Percentiles rank a stretch among this genome's conserved stretches.
These are phyloP conservation scores for Sphagnurus paluster DNA, from an alignment of 1,284 basidiomycete species.

Conservation along the genomic window DNA sequence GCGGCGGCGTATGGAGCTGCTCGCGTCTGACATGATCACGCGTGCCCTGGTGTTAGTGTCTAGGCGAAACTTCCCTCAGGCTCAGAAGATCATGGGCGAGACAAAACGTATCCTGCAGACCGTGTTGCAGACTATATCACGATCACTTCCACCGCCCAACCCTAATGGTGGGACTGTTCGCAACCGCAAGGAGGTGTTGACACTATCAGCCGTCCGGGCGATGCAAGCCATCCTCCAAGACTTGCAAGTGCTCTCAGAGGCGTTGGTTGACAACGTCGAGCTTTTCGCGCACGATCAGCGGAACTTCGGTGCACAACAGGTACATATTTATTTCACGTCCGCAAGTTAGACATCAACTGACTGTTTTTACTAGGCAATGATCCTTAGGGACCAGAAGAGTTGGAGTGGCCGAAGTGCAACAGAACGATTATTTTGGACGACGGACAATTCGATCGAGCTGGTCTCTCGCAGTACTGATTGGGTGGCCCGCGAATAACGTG, in stretches of 20 bases:
- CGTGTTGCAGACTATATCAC: conserved; percentile 78
- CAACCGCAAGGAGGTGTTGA: conserved; percentile 75
- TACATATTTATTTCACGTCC: conserved; percentile 33
- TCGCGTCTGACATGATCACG: conserved; percentile 93
- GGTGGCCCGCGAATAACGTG: conserved; percentile 68
- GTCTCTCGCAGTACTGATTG: conserved; percentile 81
- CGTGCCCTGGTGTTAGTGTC: conserved; percentile 88
- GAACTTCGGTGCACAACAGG: conserved; percentile 93
- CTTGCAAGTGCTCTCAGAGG: conserved; percentile 81
- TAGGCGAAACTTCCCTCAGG: conserved; percentile 83
- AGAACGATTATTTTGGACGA: conserved; percentile 87
- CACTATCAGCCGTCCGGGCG: conserved; percentile 69
- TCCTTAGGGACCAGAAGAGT: conserved; percentile 88
- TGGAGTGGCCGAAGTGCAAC: conserved; percentile 88
- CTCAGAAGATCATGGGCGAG: conserved; percentile 84
- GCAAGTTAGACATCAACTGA: background rate
- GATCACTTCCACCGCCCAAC: conserved; percentile 60
- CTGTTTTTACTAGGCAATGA: conserved; percentile 69
- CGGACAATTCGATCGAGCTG: conserved; percentile 82
- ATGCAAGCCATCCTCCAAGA: conserved; percentile 84
- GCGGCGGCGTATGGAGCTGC: conserved; percentile 89
- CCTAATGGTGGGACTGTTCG: conserved; percentile 46
- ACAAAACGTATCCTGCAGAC: conserved; percentile 86
- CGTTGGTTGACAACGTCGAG: conserved; percentile 86
- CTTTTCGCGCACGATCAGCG: conserved; percentile 87